A percentile compares a stretch with the other conserved stretches of the same genome.
phyloP scores from a whole-genome alignment of 164 flowering plant species.

The Taxillus chinensis region DNA sequence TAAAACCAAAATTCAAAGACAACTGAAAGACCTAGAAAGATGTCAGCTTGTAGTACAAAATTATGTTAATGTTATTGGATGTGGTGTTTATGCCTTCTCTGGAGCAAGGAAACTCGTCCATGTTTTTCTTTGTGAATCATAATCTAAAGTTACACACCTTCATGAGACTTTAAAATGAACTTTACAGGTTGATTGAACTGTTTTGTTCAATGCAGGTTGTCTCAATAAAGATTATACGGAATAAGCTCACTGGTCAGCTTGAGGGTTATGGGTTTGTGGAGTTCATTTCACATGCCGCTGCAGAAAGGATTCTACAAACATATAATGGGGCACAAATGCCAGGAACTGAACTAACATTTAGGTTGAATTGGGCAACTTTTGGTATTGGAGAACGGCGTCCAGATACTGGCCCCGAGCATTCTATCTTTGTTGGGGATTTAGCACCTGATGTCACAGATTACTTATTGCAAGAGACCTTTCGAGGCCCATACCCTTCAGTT shows the following conservation, averaged over 20 bases:
- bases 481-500: slow-evolving; percentile 77
- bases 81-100: too few relatives aligned
- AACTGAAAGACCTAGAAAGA: too few relatives aligned
- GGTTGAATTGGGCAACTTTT: slow-evolving; percentile 97
- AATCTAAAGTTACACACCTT: too few relatives aligned
- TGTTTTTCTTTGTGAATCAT: too few relatives aligned
- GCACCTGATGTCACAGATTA: slow-evolving; percentile 98
- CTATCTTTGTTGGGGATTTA: slow-evolving; percentile 96
- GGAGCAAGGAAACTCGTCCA: too few relatives aligned
- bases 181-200: background rate
- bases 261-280: slow-evolving; percentile 98
- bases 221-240: slow-evolving; percentile 82
- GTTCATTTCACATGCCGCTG: slow-evolving; percentile 78
- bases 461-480: slow-evolving; percentile 84
- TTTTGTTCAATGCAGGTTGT: slow-evolving; percentile 39
- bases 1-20: too few relatives aligned
- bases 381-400: slow-evolving; percentile 84
- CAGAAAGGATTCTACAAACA: slow-evolving; percentile 73
- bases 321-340: slow-evolving; percentile 91
- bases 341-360: slow-evolving; percentile 75
- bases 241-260: slow-evolving; percentile 88
- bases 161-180: too few relatives aligned
- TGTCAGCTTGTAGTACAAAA: too few relatives aligned
- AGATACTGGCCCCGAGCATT: slow-evolving; percentile 91
- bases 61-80: too few relatives aligned